Evolutionary conservation across 2,329 filamentous ascomycete genomes (phyloP).

Genomic region (Venturia oleaginea): DNA sequence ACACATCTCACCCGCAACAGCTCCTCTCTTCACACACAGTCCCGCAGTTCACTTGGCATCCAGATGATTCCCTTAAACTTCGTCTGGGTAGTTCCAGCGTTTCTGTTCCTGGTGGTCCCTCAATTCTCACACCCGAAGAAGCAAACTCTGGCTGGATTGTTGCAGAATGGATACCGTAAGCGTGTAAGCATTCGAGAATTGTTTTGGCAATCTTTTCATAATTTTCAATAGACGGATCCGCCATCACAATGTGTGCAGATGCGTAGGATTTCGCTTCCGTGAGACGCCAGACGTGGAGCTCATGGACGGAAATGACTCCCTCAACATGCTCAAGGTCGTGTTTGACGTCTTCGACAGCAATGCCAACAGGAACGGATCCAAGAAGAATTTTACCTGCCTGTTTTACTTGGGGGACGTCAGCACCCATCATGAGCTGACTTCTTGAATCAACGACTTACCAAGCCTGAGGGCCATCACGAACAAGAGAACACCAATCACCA

Average conservation of each 20-base stretch:
- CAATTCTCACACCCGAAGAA: background rate
- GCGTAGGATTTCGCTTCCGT: slow-evolving; percentile 62
- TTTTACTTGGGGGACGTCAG: background rate
- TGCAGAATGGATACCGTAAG: slow-evolving; percentile 62
- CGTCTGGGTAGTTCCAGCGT: background rate
- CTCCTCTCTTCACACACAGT: slow-evolving; percentile 2
- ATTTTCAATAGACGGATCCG: slow-evolving; percentile 44
- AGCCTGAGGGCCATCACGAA: background rate
- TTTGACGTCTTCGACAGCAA: slow-evolving; percentile 54
- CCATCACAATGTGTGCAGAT: slow-evolving; percentile 58
- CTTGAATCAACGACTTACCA: background rate
- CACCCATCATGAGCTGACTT: background rate
- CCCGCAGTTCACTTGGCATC: slow-evolving; percentile 3
- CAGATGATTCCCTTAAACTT: background rate
- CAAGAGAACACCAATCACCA: slow-evolving; percentile 67
- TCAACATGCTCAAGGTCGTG: slow-evolving; percentile 62
- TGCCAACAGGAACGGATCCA: slow-evolving; percentile 53
- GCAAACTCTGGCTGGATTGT: slow-evolving; percentile 60
- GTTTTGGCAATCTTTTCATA: slow-evolving; percentile 55
- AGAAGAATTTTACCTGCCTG: slow-evolving; percentile 55
- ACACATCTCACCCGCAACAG: background rate
- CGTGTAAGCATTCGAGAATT: slow-evolving; percentile 60
- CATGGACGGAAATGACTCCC: slow-evolving; percentile 58
- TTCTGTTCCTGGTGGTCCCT: background rate
- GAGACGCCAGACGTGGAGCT: slow-evolving; percentile 66